Evolutionary conservation across 305 asterid species (phyloP).

Genomic region (Fraxinus baroniana): DNA sequence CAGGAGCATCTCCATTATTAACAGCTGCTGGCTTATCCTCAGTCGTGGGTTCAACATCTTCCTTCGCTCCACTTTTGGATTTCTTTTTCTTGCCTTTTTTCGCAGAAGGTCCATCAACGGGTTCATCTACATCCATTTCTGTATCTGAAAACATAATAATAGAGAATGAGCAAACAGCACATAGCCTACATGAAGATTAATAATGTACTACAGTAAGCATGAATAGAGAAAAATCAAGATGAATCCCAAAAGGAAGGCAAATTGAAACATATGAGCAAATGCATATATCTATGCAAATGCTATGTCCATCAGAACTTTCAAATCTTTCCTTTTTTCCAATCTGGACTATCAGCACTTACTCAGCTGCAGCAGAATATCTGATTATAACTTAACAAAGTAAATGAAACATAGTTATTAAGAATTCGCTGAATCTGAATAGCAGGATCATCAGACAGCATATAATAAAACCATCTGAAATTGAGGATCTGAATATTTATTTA

Average conservation of each 20-base stretch:
- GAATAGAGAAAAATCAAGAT: not conserved
- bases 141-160: conserved; percentile 16
- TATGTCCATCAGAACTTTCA: not conserved
- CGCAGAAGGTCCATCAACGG: conserved; percentile 23
- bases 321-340: not conserved
- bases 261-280: not conserved
- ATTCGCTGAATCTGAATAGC: too few species aligned
- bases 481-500: too few species aligned
- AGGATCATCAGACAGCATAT: too few species aligned
- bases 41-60: conserved; percentile 31
- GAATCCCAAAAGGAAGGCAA: not conserved
- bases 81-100: conserved; percentile 54
- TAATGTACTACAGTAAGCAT: not conserved
- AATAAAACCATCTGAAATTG: too few species aligned
- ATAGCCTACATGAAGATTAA: not conserved
- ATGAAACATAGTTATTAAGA: too few species aligned
- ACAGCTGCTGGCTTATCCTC: conserved; percentile 42
- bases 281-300: not conserved
- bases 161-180: not conserved
- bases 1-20: conserved; percentile 49
- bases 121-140: conserved; percentile 39
- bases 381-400: too few species aligned
- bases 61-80: conserved; percentile 30
- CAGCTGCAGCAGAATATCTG: too few species aligned
- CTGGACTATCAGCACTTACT: not conserved